Evolutionary conservation across 345 rosid species (phyloP).

Genomic region (Lenwebbia sp.): DNA sequence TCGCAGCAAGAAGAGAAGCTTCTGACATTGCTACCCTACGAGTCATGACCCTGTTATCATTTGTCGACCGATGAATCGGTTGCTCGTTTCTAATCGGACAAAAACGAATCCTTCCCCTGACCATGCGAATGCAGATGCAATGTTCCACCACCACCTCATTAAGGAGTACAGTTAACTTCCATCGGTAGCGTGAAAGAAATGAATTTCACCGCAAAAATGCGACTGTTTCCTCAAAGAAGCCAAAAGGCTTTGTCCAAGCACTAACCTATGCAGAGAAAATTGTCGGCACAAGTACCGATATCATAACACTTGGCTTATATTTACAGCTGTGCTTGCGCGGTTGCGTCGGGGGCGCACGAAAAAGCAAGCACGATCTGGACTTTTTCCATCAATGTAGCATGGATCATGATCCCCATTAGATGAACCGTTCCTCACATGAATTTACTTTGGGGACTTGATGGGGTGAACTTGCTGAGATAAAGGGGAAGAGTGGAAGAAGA

Average conservation of each 20-base stretch:
- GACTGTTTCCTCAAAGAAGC: neutral
- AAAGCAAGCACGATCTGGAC: neutral
- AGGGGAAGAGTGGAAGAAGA: conserved; percentile 53
- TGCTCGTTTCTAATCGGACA: neutral
- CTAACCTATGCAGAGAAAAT: neutral
- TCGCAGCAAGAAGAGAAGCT: neutral
- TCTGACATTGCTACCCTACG: neutral
- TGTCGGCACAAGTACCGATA: neutral
- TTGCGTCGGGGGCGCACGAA: neutral
- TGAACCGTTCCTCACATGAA: neutral
- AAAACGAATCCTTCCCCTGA: neutral
- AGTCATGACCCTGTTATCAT: neutral
- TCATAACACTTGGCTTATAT: neutral
- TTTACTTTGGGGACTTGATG: neutral
- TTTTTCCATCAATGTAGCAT: neutral
- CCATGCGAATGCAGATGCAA: neutral
- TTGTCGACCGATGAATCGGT: neutral
- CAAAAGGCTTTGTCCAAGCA: neutral
- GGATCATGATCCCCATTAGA: neutral
- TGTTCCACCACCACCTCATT: neutral
- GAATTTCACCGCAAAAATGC: neutral
- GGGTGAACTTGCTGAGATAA: neutral
- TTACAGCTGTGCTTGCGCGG: neutral
- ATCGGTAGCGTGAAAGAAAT: neutral
- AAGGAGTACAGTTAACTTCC: neutral